phyloP scores from a whole-genome alignment of 2,329 filamentous ascomycete species.

The Metarhizium sp. region DNA sequence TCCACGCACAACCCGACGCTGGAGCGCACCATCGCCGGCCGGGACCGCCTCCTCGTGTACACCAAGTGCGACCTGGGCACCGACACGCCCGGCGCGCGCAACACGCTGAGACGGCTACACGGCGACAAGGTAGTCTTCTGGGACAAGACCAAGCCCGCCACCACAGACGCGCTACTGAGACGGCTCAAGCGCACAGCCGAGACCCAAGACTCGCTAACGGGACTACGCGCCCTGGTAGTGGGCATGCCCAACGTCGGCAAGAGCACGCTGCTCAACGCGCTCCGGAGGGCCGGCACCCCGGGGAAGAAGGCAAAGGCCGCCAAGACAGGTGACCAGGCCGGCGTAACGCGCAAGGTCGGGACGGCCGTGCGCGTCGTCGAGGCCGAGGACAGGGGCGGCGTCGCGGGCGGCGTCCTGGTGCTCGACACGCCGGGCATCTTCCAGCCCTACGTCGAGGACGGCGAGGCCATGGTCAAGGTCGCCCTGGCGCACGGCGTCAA shows the following conservation, averaged over 20 bases:
- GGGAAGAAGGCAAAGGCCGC: constrained; percentile 55
- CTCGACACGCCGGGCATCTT: constrained; percentile 94
- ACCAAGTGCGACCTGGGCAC: constrained; percentile 74
- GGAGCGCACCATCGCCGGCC: constrained; percentile 64
- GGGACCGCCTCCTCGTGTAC: constrained; percentile 74
- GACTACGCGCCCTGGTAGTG: constrained; percentile 77
- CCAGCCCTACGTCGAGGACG: constrained; percentile 77
- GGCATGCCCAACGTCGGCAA: constrained; percentile 99
- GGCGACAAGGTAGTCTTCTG: constrained; percentile 33
- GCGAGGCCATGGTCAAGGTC: constrained; percentile 90
- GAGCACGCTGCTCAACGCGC: constrained; percentile 81
- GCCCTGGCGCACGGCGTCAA: constrained; percentile 85
- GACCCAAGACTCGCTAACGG: constrained; percentile 52
- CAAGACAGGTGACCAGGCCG: constrained; percentile 75
- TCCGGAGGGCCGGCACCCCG: constrained; percentile 56
- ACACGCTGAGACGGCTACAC: constrained; percentile 23
- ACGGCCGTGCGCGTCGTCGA: constrained; percentile 68
- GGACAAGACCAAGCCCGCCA: constrained; percentile 23
- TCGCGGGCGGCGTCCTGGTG: constrained; percentile 63
- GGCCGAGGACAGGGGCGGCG: constrained; percentile 28
- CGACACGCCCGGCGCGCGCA: constrained; percentile 19
- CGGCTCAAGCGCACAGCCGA: constrained; percentile 23
- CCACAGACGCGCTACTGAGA: constrained; percentile 29
- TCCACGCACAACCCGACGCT: constrained; percentile 87
- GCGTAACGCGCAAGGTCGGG: constrained; percentile 78